Evolutionary conservation across 2,329 filamentous ascomycete species (phyloP), one percentile per base, ranked within the genome.

Genomic region (Fusarium algeriense): DNA sequence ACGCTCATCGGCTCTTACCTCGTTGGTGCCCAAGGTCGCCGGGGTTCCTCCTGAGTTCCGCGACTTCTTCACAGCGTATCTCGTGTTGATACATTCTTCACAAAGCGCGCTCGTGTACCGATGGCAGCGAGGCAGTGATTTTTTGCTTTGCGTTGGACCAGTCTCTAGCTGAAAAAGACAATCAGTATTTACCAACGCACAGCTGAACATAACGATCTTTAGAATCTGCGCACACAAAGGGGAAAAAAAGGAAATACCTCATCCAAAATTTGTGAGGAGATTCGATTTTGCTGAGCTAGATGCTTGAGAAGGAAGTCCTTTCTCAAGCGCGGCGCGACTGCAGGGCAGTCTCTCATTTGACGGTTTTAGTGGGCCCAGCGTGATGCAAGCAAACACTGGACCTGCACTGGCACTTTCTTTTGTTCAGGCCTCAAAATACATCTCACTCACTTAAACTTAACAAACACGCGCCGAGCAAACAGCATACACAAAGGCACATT

Each of bases 181-280:
- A 23, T 23, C 23, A 23, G 20, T 23, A 23, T 23, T 23, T 23
- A 23, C 20, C 20, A 23, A 23, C 20, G 20, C 20, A 23, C 20
- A 4, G 12, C 17, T 14, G 44, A 17, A 46, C 28, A 2, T 11
- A 8, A 30, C 20, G 17, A 14, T 4, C 7, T 20, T 46, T 30
- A 26, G 26, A 23, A 4, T 26, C 26, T 46, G 4, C 26, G 2
- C 8, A 46, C 4, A n/a, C 6, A 10, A 13, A 20, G 9, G 4
- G 1, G 12, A 30, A 15, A 9, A 12, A 1, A 7, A 3, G 13
- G 10, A 30, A 20, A 5, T 1, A 2, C 13, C 5, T 6, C n/a
- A 5, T 19, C 26, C 1, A 7, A 30, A 15, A 3, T n/a, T 5
- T 23, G 14, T 28, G 5, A 28, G 19, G 30, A 30, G 44, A 9